These are phyloP conservation scores for Taiozyma sp. DNA, from an alignment of 1,139 yeast species.

Conservation along the genomic window DNA sequence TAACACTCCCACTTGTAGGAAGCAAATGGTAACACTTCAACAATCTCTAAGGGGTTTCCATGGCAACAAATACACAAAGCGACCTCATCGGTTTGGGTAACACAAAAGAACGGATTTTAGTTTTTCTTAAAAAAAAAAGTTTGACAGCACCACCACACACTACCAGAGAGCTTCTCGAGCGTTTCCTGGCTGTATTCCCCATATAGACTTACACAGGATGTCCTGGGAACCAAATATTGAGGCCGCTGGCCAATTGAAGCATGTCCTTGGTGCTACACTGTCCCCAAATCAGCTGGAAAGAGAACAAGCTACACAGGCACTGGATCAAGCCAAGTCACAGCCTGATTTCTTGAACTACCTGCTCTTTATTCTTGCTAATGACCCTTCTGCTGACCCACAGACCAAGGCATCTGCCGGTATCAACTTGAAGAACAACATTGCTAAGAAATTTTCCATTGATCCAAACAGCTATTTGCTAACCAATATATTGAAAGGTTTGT, in stretches of 20 bases:
- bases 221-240: constrained; percentile 60
- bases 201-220: constrained; percentile 5
- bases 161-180: not conserved
- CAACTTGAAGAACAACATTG: constrained; percentile 67
- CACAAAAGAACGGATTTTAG: not conserved
- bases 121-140: not conserved
- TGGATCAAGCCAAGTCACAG: constrained; percentile 60
- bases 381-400: constrained; percentile 39
- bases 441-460: constrained; percentile 31
- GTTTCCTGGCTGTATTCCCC: not conserved
- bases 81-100: not conserved
- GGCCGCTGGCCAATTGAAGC: constrained; percentile 56
- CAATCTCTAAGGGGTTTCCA: not conserved
- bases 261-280: constrained; percentile 60
- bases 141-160: not conserved
- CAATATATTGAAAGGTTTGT: constrained; percentile 64
- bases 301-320: constrained; percentile 56
- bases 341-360: constrained; percentile 79
- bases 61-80: not conserved
- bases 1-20: not conserved
- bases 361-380: constrained; percentile 58
- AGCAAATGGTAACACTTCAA: not conserved
- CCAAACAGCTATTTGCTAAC: constrained; percentile 44
- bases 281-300: constrained; percentile 52
- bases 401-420: constrained; percentile 89